A percentile compares a stretch with the other conserved stretches of the same genome.
phyloP scores from a whole-genome alignment of 1,139 yeast species.

The Insectozyma bohioensis region DNA sequence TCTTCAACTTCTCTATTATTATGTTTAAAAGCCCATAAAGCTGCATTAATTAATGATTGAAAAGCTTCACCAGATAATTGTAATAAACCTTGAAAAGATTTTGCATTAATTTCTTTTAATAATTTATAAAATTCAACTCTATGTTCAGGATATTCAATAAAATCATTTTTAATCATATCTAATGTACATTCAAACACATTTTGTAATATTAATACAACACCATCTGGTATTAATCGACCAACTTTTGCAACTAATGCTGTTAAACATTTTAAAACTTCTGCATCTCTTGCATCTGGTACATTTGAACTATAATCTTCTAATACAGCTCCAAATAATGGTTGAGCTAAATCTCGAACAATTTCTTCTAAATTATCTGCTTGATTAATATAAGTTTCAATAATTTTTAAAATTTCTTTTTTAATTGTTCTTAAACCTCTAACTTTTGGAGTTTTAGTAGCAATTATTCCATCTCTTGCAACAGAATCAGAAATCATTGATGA shows the following conservation, averaged over 20 bases:
- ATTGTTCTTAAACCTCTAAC: slow-evolving; percentile 95
- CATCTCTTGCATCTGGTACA: slow-evolving; percentile 97
- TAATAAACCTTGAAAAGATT: slow-evolving; percentile 81
- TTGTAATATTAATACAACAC: slow-evolving; percentile 82
- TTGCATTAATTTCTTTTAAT: slow-evolving; percentile 79
- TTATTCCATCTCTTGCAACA: slow-evolving; percentile 75
- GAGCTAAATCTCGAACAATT: slow-evolving; percentile 79
- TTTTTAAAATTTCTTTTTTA: slow-evolving; percentile 87
- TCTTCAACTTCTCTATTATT: slow-evolving; percentile 95
- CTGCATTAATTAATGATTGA: slow-evolving; percentile 87
- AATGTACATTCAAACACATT: slow-evolving; percentile 93
- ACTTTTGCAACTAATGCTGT: slow-evolving; percentile 85
- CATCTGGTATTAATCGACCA: slow-evolving; percentile 87
- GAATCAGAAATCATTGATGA: slow-evolving; percentile 83
- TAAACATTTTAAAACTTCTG: slow-evolving; percentile 94
- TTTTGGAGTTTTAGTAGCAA: slow-evolving; percentile 93
- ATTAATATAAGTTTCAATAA: slow-evolving; percentile 85
- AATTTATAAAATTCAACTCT: slow-evolving; percentile 93
- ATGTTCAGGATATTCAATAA: slow-evolving; percentile 96
- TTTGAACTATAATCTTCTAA: slow-evolving; percentile 85
- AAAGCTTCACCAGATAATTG: slow-evolving; percentile 92
- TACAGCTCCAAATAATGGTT: slow-evolving; percentile 81
- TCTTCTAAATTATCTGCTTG: slow-evolving; percentile 87
- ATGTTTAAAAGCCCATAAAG: slow-evolving; percentile 97
- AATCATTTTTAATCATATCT: slow-evolving; percentile 92